A percentile compares a stretch with the other conserved stretches of the same genome.
These are phyloP conservation scores for Solanum chilense DNA, from an alignment of 257 asterid species.

Conservation along the genomic window DNA sequence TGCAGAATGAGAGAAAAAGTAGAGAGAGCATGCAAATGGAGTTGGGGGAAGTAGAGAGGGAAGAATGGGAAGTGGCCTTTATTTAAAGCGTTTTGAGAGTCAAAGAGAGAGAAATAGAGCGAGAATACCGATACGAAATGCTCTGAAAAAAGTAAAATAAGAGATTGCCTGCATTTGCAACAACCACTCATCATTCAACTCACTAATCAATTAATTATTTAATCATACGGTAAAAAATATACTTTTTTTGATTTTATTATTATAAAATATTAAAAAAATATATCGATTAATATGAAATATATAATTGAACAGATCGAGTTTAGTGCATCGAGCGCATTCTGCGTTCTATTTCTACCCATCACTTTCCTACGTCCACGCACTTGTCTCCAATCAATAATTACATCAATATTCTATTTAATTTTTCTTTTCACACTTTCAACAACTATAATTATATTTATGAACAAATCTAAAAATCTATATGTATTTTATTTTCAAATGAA, in stretches of 20 bases:
- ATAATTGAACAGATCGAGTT: not conserved
- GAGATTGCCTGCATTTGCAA: not conserved
- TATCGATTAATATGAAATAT: not conserved
- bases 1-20: not conserved
- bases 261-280: no score
- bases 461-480: not conserved
- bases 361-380: not conserved
- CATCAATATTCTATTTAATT: no score
- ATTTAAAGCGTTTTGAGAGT: conserved; percentile 30
- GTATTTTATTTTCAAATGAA: no score
- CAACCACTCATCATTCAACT: not conserved
- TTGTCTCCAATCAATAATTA: not conserved
- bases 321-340: not conserved
- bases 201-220: not conserved
- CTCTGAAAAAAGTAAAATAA: not conserved
- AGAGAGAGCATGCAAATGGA: conserved; percentile 1
- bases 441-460: not conserved
- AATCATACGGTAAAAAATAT: no score
- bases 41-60: conserved; percentile 17
- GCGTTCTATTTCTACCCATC: not conserved
- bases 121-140: not conserved
- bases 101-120: conserved; percentile 1
- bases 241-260: no score
- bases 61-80: conserved; percentile 16
- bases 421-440: not conserved